Conservation (phyloP, 2,329 filamentous ascomycete species). For the Diaporthe humulicola region DNA sequence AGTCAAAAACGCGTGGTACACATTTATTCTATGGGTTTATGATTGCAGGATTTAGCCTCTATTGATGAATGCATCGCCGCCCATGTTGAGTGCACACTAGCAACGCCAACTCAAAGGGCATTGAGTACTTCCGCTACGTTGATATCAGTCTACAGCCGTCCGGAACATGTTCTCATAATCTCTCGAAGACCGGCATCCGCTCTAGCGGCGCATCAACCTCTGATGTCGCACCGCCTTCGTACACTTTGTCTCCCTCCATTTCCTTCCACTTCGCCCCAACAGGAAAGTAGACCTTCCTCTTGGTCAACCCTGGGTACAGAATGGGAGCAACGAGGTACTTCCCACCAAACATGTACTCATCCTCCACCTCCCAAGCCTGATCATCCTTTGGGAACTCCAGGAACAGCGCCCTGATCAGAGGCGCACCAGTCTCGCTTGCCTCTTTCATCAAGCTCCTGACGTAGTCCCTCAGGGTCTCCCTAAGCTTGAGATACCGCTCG, state of each 20-base stretch:
- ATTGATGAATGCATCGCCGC: neutral
- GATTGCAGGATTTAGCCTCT: neutral
- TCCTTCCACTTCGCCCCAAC: conserved; percentile 43
- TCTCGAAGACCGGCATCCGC: conserved; percentile 38
- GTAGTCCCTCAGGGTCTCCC: conserved; percentile 71
- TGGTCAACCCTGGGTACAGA: conserved; percentile 60
- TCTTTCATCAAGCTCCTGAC: conserved; percentile 69
- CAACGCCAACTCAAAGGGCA: neutral
- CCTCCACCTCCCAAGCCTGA: conserved; percentile 67
- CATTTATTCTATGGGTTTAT: neutral
- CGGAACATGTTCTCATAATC: neutral
- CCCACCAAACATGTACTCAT: conserved; percentile 74
- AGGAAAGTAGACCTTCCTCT: conserved; percentile 66
- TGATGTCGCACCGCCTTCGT: conserved; percentile 33
- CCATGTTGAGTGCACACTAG: neutral
- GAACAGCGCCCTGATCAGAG: conserved; percentile 73
- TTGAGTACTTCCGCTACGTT: neutral
- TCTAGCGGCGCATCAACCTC: conserved; percentile 39
- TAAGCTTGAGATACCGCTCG: conserved; percentile 68
- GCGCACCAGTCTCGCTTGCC: conserved; percentile 70
- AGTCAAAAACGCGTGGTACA: neutral
- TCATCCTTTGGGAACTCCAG: conserved; percentile 72
- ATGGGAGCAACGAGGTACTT: conserved; percentile 72
- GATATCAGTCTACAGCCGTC: neutral
- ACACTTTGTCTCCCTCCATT: conserved; percentile 34